Percentiles rank a stretch among this genome's conserved stretches.
phyloP scores from a whole-genome alignment of 768 basidiomycete species.

The Lenzites betulinus region DNA sequence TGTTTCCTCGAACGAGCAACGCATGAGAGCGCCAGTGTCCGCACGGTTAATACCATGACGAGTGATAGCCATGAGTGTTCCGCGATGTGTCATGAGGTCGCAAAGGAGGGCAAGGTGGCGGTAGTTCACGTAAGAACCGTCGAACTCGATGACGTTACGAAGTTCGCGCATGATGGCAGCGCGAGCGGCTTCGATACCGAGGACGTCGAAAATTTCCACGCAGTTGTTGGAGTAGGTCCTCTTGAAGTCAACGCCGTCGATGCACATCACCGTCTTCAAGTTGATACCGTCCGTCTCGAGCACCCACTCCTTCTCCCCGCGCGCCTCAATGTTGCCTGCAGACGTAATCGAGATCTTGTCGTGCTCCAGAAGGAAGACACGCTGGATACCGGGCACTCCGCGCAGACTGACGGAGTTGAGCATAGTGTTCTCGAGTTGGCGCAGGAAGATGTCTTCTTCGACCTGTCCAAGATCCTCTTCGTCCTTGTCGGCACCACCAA shows the following conservation, averaged over 20 bases:
- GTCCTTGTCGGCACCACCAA: slow-evolving; percentile 82
- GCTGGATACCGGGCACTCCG: slow-evolving; percentile 86
- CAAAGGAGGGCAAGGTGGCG: slow-evolving; percentile 95
- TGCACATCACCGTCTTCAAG: slow-evolving; percentile 91
- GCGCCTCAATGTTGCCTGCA: slow-evolving; percentile 65
- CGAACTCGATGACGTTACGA: slow-evolving; percentile 96
- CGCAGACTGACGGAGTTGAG: slow-evolving; percentile 93
- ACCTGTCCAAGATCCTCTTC: slow-evolving; percentile 73
- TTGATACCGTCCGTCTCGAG: slow-evolving; percentile 97
- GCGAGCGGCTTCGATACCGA: slow-evolving; percentile 96
- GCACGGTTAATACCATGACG: slow-evolving; percentile 99
- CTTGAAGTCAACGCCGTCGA: slow-evolving; percentile 91
- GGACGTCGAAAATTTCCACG: slow-evolving; percentile 89
- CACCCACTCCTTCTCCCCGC: slow-evolving; percentile 87
- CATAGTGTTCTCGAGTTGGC: slow-evolving; percentile 96
- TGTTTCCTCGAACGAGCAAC: slow-evolving; percentile 99
- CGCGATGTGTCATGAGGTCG: slow-evolving; percentile 98
- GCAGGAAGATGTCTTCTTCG: slow-evolving; percentile 95
- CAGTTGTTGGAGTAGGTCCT: slow-evolving; percentile 98
- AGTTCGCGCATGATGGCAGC: slow-evolving; percentile 94
- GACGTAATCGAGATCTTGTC: slow-evolving; percentile 68
- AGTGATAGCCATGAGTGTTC: slow-evolving; percentile 95
- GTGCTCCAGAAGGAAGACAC: slow-evolving; percentile 92
- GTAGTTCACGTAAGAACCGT: slow-evolving; percentile 99
- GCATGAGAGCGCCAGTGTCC: slow-evolving; percentile 98